These are phyloP conservation scores for Fusarium avenaceum DNA, from an alignment of 2,329 filamentous ascomycete species.

Conservation along the genomic window DNA sequence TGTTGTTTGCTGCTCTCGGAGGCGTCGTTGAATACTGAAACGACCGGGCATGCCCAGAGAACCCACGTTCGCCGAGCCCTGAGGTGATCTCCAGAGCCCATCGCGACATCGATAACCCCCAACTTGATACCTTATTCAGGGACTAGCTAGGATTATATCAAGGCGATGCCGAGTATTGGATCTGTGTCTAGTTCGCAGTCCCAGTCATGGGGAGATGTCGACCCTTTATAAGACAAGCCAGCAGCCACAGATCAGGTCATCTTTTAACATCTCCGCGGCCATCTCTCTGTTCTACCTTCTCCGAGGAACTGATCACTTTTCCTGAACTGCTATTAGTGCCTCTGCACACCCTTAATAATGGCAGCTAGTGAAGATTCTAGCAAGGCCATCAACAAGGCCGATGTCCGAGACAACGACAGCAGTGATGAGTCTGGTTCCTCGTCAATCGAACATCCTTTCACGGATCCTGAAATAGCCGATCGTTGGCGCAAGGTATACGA, in stretches of 20 bases:
- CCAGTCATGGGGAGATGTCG: not conserved
- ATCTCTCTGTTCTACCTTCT: not conserved
- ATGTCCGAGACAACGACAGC: slow-evolving; percentile 38
- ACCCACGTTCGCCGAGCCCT: slow-evolving; percentile 24
- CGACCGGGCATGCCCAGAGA: not conserved
- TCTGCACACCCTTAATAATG: slow-evolving; percentile 23
- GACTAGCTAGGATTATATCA: not conserved
- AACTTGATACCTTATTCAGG: not conserved
- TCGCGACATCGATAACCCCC: slow-evolving; percentile 45
- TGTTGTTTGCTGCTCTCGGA: too few species aligned
- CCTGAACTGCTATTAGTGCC: not conserved
- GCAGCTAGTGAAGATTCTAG: slow-evolving; percentile 20
- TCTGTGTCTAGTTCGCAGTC: not conserved
- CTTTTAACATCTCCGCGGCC: slow-evolving; percentile 37
- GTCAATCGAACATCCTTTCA: slow-evolving; percentile 59
- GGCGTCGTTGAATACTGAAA: too few species aligned
- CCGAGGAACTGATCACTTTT: too few species aligned
- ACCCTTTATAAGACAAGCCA: slow-evolving; percentile 44
- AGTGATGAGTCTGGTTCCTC: slow-evolving; percentile 44
- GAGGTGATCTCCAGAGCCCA: slow-evolving; percentile 45
- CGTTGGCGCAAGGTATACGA: slow-evolving; percentile 68
- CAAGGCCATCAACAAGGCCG: slow-evolving; percentile 31
- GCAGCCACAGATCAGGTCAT: slow-evolving; percentile 22
- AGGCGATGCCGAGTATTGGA: not conserved
- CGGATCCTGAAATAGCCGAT: slow-evolving; percentile 64